phyloP scores from a whole-genome alignment of 768 basidiomycete genomes.

The Lactarius pseudohatsudake region DNA sequence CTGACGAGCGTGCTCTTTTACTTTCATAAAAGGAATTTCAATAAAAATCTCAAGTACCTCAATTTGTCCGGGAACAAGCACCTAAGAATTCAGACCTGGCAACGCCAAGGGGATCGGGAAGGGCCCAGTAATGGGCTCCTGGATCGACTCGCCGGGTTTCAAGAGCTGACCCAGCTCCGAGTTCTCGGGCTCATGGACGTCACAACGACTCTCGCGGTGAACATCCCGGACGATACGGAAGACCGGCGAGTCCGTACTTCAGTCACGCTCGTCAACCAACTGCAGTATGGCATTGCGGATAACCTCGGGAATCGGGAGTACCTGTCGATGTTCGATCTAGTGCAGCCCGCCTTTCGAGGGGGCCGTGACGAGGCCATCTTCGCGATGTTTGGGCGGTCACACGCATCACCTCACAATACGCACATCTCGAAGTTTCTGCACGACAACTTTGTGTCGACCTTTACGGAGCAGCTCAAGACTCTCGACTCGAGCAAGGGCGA shows the following conservation, averaged over 20 bases:
- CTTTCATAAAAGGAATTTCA: constrained; percentile 78
- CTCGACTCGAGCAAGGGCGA: constrained; percentile 46
- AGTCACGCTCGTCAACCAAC: constrained; percentile 79
- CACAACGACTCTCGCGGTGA: constrained; percentile 56
- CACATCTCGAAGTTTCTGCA: constrained; percentile 79
- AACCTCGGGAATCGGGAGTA: constrained; percentile 77
- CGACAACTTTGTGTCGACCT: constrained; percentile 69
- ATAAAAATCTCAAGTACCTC: constrained; percentile 87
- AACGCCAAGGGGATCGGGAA: constrained; percentile 38
- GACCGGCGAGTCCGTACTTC: constrained; percentile 93
- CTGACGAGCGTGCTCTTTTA: constrained; percentile 7
- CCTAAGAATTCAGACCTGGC: constrained; percentile 87
- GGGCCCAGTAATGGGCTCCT: constrained; percentile 28
- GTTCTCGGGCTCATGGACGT: constrained; percentile 99
- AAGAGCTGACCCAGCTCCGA: constrained; percentile 77
- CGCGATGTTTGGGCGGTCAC: constrained; percentile 89
- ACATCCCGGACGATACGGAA: constrained; percentile 79
- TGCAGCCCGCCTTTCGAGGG: constrained; percentile 80
- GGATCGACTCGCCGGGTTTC: constrained; percentile 71
- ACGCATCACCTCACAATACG: constrained; percentile 59
- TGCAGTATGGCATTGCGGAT: constrained; percentile 97
- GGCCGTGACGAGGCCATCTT: constrained; percentile 83
- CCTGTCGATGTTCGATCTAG: constrained; percentile 89
- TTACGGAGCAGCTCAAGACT: constrained; percentile 57
- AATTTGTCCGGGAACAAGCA: constrained; percentile 97